These are phyloP conservation scores for Waitea zeae DNA, from an alignment of 1,284 basidiomycete species.

Conservation along the genomic window DNA sequence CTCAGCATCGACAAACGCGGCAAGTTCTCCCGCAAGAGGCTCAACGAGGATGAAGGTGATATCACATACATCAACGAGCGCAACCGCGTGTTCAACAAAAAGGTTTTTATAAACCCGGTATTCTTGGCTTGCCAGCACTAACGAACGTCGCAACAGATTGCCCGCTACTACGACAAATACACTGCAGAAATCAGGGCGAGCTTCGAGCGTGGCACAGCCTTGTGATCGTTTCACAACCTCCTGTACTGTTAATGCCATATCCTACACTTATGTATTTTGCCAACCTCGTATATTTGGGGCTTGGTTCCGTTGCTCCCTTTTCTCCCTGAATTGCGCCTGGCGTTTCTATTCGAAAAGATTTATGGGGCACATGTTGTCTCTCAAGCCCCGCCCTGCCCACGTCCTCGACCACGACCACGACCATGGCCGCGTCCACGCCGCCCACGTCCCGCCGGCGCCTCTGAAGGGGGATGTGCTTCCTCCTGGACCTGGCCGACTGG, in stretches of 20 bases:
- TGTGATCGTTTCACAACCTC: no score
- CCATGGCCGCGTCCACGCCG: not conserved
- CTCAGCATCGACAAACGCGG: slow-evolving; percentile 70
- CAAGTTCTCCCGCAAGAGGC: slow-evolving; percentile 76
- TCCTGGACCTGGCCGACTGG: not conserved
- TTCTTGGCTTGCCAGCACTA: no score
- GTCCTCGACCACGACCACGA: not conserved
- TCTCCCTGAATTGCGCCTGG: no score
- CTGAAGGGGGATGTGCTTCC: not conserved
- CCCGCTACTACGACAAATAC: slow-evolving; percentile 95
- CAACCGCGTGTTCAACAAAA: slow-evolving; percentile 98
- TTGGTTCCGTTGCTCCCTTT: no score
- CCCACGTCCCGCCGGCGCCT: not conserved
- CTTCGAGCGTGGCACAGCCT: slow-evolving; percentile 88
- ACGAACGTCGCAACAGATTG: no score
- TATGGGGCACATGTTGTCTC: no score
- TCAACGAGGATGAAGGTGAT: slow-evolving; percentile 85
- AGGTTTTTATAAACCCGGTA: slow-evolving; percentile 41
- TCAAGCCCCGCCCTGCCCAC: not conserved
- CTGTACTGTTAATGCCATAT: no score
- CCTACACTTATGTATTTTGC: no score
- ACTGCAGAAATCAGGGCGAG: slow-evolving; percentile 89
- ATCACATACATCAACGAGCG: slow-evolving; percentile 99
- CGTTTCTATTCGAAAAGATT: no score
- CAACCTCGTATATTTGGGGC: no score